phyloP scores from a whole-genome alignment of 129 eudicot genomes.

The Centrapalus pauciflorus region DNA sequence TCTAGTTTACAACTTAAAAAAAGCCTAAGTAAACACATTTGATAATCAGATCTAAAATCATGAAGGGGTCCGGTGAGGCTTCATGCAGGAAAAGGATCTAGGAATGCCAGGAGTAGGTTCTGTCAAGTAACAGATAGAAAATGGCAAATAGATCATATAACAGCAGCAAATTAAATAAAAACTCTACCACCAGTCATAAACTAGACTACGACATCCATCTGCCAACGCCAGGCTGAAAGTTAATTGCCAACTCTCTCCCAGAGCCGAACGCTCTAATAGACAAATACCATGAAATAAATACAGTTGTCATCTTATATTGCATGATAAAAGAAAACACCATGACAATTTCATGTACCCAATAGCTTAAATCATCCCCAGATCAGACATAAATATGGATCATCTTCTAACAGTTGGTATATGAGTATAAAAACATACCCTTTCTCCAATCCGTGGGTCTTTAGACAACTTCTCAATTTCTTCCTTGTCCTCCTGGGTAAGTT shows the following conservation, averaged over 20 bases:
- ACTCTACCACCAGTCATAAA: not conserved
- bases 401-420: not conserved
- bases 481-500: conserved; percentile 95
- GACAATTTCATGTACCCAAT: not conserved
- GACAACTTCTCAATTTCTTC: conserved; percentile 83
- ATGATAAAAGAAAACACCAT: not conserved
- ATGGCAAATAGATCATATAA: not conserved
- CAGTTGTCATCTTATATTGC: not conserved
- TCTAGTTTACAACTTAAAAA: too few species aligned
- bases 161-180: not conserved
- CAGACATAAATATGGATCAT: not conserved
- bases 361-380: not conserved
- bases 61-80: too few species aligned
- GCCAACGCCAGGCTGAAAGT: not conserved
- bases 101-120: not conserved
- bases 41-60: too few species aligned
- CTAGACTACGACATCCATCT: not conserved
- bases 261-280: not conserved
- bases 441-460: conserved; percentile 97
- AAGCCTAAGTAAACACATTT: too few species aligned
- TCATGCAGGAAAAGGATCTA: too few species aligned
- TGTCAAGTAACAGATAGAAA: not conserved
- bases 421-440: conserved; percentile 46
- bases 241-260: not conserved
- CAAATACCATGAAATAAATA: not conserved